Percentiles rank a stretch among this genome's conserved stretches.
Conservation (phyloP, 768 basidiomycete genomes). For the Pleurotus platypus region DNA sequence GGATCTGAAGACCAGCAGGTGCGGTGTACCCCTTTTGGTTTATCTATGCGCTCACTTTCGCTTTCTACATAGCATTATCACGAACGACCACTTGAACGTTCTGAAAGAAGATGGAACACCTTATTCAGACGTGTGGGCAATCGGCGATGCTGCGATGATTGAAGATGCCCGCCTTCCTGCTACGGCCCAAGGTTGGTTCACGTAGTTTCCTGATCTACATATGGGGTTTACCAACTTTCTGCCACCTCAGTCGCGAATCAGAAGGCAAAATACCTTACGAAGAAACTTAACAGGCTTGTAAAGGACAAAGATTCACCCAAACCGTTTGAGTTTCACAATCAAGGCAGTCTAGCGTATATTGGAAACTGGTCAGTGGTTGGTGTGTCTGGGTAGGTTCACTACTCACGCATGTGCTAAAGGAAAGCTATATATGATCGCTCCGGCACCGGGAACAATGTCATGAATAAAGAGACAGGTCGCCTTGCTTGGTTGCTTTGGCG, state of each 20-base stretch:
- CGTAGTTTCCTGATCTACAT: not conserved
- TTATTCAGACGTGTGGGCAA: constrained; percentile 71
- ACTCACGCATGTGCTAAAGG: constrained; percentile 31
- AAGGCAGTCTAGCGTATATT: constrained; percentile 77
- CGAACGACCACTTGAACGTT: constrained; percentile 61
- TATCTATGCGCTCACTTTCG: not conserved
- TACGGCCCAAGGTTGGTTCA: constrained; percentile 70
- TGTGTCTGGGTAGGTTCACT: not conserved
- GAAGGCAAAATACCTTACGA: constrained; percentile 65
- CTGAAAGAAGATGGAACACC: constrained; percentile 48
- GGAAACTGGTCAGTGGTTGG: constrained; percentile 57
- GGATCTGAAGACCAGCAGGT: constrained; percentile 56
- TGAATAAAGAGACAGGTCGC: constrained; percentile 61
- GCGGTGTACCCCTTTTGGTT: constrained; percentile 6
- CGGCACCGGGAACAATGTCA: constrained; percentile 40
- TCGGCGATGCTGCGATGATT: constrained; percentile 74
- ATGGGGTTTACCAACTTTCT: not conserved
- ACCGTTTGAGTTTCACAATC: constrained; percentile 69
- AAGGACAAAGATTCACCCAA: constrained; percentile 41
- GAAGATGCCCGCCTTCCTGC: constrained; percentile 64
- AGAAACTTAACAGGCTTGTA: constrained; percentile 61
- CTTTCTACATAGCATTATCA: constrained; percentile 25
- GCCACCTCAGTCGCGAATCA: constrained; percentile 64
- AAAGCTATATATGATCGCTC: constrained; percentile 76
- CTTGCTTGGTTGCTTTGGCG: constrained; percentile 80